A percentile compares a stretch with the other conserved stretches of the same genome.
Conservation (phyloP, 1,139 yeast genomes). For the Yueomyces sp. region DNA sequence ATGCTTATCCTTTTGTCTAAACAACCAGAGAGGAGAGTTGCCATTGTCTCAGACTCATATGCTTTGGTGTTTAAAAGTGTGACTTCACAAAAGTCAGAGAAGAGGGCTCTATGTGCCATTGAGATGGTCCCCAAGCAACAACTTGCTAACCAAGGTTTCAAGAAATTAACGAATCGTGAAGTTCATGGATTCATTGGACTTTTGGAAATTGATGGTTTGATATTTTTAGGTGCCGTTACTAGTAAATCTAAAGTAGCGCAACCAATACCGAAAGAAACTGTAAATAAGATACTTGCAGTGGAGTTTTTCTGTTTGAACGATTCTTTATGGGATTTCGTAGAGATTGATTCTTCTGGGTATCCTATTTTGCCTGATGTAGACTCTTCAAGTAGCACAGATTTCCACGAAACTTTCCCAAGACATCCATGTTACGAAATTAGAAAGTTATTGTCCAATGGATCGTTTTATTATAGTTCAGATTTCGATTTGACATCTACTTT, state of each 20-base stretch:
- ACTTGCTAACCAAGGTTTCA: conserved; percentile 25
- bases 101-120: conserved; percentile 17
- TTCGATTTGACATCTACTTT: conserved; percentile 79
- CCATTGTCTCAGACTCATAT: conserved; percentile 19
- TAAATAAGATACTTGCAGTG: conserved; percentile 68
- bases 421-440: conserved; percentile 80
- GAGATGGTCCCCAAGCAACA: conserved; percentile 19
- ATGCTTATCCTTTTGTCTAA: conserved; percentile 17
- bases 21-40: conserved; percentile 18
- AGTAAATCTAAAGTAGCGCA: conserved; percentile 68
- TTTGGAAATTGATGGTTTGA: conserved; percentile 51
- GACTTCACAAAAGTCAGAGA: conserved; percentile 5
- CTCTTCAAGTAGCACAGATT: conserved; percentile 1
- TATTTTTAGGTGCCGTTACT: conserved; percentile 70
- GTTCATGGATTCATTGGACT: conserved; percentile 79
- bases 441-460: conserved; percentile 72
- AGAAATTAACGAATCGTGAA: conserved; percentile 40
- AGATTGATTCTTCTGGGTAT: conserved; percentile 51
- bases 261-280: conserved; percentile 69
- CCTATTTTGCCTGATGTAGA: conserved; percentile 28
- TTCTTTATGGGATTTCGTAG: conserved; percentile 69
- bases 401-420: conserved; percentile 25
- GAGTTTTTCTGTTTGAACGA: conserved; percentile 71
- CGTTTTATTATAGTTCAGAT: conserved; percentile 84
- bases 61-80: conserved; percentile 19